These are phyloP conservation scores for Digitaria exilis DNA, from an alignment of 202 grass and related monocot species.

Conservation along the genomic window DNA sequence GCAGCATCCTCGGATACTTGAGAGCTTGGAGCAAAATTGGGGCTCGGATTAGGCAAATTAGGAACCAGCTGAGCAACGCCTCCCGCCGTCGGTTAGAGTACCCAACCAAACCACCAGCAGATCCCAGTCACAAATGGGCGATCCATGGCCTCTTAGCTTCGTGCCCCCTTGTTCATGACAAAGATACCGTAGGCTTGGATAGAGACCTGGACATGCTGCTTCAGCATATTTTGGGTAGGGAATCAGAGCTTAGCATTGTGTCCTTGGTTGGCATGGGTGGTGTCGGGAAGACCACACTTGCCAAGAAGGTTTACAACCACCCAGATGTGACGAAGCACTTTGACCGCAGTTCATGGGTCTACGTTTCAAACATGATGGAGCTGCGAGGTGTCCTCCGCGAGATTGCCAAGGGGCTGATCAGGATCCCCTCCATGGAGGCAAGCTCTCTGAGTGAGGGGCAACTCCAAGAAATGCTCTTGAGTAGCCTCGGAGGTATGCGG, in stretches of 20 bases:
- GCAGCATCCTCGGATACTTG: background rate
- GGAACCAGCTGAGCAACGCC: constrained; percentile 15
- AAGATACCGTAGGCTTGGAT: constrained; percentile 36
- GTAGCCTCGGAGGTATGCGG: constrained; percentile 24
- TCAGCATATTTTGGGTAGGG: background rate
- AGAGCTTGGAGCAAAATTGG: constrained; percentile 8
- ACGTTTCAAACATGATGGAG: constrained; percentile 41
- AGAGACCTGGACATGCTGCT: constrained; percentile 21
- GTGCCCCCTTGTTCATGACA: constrained; percentile 41
- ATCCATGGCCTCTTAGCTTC: constrained; percentile 30
- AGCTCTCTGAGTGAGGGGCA: constrained; percentile 24
- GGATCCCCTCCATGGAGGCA: constrained; percentile 29
- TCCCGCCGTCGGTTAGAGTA: constrained; percentile 33
- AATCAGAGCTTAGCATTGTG: constrained; percentile 4
- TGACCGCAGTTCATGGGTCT: constrained; percentile 37
- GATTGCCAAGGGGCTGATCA: constrained; percentile 39
- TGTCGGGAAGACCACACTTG: constrained; percentile 50
- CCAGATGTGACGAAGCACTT: constrained; percentile 45
- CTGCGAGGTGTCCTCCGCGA: constrained; percentile 24
- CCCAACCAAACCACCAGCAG: background rate
- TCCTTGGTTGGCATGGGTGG: constrained; percentile 57
- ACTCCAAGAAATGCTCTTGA: constrained; percentile 50
- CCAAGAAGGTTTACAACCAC: constrained; percentile 51
- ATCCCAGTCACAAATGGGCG: constrained; percentile 3
- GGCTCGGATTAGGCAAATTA: constrained; percentile 30